Percentiles rank a stretch among this genome's conserved stretches.
Conservation (phyloP, 164 flowering plant genomes). For the Paratinospora sagittata region DNA sequence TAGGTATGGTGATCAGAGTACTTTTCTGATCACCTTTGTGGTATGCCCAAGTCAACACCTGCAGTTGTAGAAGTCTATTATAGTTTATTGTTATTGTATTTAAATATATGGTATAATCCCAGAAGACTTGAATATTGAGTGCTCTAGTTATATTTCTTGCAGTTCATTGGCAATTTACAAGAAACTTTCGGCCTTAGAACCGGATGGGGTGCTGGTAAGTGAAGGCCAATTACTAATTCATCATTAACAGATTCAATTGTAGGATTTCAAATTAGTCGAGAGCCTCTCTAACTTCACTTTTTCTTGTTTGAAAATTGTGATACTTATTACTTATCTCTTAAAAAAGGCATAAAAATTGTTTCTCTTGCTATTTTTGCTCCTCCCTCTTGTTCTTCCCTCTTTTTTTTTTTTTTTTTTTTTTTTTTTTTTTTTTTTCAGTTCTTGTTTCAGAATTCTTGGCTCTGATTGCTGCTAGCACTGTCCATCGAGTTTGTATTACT, state of each 20-base stretch:
- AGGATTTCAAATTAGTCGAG: background rate
- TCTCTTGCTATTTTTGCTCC: background rate
- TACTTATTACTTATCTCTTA: background rate
- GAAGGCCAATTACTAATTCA: background rate
- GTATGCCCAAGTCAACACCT: no score
- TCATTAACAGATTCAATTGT: background rate
- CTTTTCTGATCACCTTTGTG: no score
- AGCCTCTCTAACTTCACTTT: background rate
- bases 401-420: constrained; percentile 10
- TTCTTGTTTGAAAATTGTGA: background rate
- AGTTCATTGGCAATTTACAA: constrained; percentile 95
- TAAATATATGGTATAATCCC: background rate
- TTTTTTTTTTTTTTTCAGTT: constrained; percentile 42
- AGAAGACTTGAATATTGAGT: background rate
- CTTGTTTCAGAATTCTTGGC: constrained; percentile 72
- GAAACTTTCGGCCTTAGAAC: constrained; percentile 68
- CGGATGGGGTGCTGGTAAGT: constrained; percentile 97
- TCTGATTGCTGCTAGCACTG: constrained; percentile 84
- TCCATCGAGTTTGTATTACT: constrained; percentile 94
- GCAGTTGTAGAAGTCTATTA: background rate
- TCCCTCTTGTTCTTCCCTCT: background rate
- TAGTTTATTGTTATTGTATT: background rate
- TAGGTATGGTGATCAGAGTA: no score
- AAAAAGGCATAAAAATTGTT: background rate
- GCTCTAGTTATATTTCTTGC: constrained; percentile 29